These are phyloP conservation scores for Salvia miltiorrhiza DNA, from an alignment of 257 asterid genomes.

Conservation along the genomic window DNA sequence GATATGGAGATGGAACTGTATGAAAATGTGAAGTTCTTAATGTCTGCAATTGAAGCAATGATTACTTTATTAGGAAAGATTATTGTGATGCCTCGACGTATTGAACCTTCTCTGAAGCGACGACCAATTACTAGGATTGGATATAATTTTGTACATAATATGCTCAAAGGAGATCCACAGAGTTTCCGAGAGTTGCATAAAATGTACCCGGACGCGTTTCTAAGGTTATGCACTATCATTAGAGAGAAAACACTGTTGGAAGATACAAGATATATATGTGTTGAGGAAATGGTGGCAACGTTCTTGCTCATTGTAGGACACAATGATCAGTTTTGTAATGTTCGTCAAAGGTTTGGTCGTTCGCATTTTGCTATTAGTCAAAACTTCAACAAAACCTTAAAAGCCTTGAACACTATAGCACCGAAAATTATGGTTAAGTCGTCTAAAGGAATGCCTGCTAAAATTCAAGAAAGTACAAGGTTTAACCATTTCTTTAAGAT, in stretches of 20 bases:
- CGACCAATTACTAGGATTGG: not conserved
- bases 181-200: conserved; percentile 5
- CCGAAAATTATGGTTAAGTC: not conserved
- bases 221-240: conserved; percentile 1
- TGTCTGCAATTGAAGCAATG: too few relatives aligned
- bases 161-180: conserved; percentile 10
- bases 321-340: not conserved
- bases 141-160: not conserved
- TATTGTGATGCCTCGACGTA: not conserved
- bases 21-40: not conserved
- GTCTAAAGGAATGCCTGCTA: not conserved
- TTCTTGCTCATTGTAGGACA: not conserved
- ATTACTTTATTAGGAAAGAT: not conserved
- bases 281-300: not conserved
- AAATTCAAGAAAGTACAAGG: too few relatives aligned
- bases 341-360: too few relatives aligned
- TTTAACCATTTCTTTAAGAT: too few relatives aligned
- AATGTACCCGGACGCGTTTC: conserved; percentile 3
- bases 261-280: not conserved
- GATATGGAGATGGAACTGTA: not conserved
- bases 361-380: too few relatives aligned
- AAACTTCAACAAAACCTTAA: too few relatives aligned
- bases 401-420: too few relatives aligned
- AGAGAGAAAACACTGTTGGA: not conserved
- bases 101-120: not conserved